These are phyloP conservation scores for Neospora caninum DNA, from an alignment of 169 alveolate genomes.

Conservation along the genomic window DNA sequence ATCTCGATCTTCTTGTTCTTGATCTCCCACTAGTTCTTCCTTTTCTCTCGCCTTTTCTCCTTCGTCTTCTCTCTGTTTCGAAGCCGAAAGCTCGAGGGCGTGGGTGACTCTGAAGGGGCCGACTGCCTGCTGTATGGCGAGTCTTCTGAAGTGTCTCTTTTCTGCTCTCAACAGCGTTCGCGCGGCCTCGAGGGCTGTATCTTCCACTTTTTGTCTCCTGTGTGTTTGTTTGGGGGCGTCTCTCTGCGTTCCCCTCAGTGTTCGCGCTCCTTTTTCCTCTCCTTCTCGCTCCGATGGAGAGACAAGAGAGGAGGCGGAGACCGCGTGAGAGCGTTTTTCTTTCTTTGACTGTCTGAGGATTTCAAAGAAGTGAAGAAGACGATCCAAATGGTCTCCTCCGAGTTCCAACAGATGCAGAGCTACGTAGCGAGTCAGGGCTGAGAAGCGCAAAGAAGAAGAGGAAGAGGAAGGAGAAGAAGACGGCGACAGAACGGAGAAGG, in stretches of 20 bases:
- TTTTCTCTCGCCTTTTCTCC: background rate
- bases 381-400: conserved; percentile 70
- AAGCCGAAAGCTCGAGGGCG: background rate
- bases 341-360: background rate
- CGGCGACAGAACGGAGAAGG: background rate
- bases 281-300: background rate
- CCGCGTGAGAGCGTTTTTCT: background rate
- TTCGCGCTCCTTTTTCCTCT: background rate
- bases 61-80: background rate
- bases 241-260: background rate
- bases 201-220: background rate
- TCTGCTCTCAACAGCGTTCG: background rate
- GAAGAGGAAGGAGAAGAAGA: background rate
- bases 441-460: background rate
- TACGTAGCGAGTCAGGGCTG: conserved; percentile 48
- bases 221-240: background rate
- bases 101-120: background rate
- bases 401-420: conserved; percentile 65
- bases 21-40: background rate
- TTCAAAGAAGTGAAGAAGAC: conserved; percentile 45
- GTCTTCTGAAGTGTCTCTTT: background rate
- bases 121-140: background rate
- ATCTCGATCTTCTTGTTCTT: background rate
- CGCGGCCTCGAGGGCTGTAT: background rate
- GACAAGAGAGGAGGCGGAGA: too few relatives aligned